phyloP scores from a whole-genome alignment of 1,284 basidiomycete species.

The Malassezia japonica region DNA sequence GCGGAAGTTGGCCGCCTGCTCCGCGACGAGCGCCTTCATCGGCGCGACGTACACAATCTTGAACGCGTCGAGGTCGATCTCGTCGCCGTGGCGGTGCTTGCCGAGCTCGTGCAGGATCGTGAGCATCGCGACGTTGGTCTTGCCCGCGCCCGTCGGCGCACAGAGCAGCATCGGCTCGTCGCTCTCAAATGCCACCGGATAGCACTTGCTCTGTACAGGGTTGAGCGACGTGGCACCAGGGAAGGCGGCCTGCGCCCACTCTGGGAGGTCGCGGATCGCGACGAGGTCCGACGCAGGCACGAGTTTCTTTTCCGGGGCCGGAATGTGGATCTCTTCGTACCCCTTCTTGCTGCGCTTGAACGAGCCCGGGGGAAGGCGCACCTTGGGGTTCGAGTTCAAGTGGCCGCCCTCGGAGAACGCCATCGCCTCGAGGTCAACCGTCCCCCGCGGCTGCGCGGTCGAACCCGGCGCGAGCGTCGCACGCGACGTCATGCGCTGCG shows the following conservation, averaged over 20 bases:
- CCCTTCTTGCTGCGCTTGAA: conserved; percentile 95
- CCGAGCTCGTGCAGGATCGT: conserved; percentile 44
- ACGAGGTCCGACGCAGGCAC: conserved; percentile 61
- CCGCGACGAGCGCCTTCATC: conserved; percentile 60
- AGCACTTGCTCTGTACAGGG: conserved; percentile 60
- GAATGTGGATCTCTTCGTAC: conserved; percentile 96
- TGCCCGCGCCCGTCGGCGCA: conserved; percentile 96
- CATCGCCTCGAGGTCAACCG: conserved; percentile 85
- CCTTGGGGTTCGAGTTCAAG: conserved; percentile 96
- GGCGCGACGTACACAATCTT: conserved; percentile 98
- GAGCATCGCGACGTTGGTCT: conserved; percentile 98
- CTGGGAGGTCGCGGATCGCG: conserved; percentile 64
- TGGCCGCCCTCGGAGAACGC: conserved; percentile 91
- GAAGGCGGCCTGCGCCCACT: conserved; percentile 60
- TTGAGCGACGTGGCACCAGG: conserved; percentile 66
- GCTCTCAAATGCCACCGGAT: conserved; percentile 75
- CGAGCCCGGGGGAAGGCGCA: conserved; percentile 90
- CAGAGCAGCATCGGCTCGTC: conserved; percentile 92
- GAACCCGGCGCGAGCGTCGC: conserved; percentile 82
- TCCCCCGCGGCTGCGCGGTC: conserved; percentile 67
- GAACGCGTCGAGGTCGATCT: conserved; percentile 81
- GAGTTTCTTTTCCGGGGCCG: conserved; percentile 71
- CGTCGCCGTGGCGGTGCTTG: conserved; percentile 52
- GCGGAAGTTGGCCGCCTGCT: conserved; percentile 45
- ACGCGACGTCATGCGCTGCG: conserved; percentile 61